Evolutionary conservation across 2,329 filamentous ascomycete genomes (phyloP), one percentile per base, ranked within the genome.

Genomic region (Colletotrichum lentis): DNA sequence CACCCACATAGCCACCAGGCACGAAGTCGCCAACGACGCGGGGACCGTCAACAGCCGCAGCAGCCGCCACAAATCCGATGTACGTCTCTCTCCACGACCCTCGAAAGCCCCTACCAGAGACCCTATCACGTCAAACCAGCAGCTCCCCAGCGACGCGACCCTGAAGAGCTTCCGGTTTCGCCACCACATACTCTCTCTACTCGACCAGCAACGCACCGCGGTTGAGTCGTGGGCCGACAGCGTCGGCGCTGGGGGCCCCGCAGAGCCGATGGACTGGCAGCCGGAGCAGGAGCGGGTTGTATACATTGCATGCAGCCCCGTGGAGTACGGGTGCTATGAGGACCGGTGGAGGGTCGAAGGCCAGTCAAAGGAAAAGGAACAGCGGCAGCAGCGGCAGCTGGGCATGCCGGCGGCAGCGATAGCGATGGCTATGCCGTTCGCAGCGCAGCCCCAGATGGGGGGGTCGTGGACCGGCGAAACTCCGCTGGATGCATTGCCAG

Each of bases 191-290:
- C 47, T 69, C 22, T 62, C 39, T 11, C 58, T 69, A 10, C 37
- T 69, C n/a, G 67, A 69, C 22, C 64, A 67, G 41, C 67, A 69
- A 20, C 67, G 64, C 5, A 18, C 39, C 31, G 61, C 64, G 20
- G 27, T 72, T 14, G 70, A 69, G 53, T 60, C 61, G 47, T 73
- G 72, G 72, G 71, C 70, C 6, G 63, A 67, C 22, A 71, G 65
- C 14, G 68, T 71, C 6, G 71, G 70, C 18, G 70, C 64, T 4
- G 49, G 58, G 6, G 67, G 67, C 5, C 67, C 67, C 10, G 63
- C 71, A 8, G 73, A 74, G 39, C 69, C 71, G 16, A 75, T 75
- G 73, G 73, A 74, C 41, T 75, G 73, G 64, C 72, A 74, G 57
- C 73, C 71, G 2, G 73, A 74, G 53, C 68, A 70, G 16, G 67